These are phyloP conservation scores for Piper longum DNA, from an alignment of 164 flowering plant species.

Conservation along the genomic window DNA sequence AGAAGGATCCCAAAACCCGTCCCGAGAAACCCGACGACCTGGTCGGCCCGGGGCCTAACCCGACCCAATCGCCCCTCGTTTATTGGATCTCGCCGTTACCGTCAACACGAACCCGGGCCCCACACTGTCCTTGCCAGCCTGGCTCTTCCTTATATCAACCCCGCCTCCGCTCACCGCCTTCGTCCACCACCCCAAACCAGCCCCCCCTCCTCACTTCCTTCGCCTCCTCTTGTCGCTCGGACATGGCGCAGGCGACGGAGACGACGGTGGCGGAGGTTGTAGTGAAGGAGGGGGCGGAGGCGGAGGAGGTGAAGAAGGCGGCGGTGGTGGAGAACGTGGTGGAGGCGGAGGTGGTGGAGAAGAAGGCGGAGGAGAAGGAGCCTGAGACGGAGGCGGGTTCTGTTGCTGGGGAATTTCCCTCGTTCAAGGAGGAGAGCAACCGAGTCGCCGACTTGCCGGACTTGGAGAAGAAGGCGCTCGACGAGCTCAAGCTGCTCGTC, in stretches of 20 bases:
- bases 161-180: neutral
- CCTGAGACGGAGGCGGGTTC: slow-evolving; percentile 12
- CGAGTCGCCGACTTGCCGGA: slow-evolving; percentile 64
- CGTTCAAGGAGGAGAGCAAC: slow-evolving; percentile 76
- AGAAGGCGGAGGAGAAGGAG: too few relatives aligned
- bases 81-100: neutral
- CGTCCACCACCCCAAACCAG: neutral
- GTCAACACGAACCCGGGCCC: neutral
- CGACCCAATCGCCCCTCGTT: too few relatives aligned
- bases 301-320: slow-evolving; percentile 21
- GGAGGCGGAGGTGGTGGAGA: neutral
- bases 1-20: too few relatives aligned
- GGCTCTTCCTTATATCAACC: neutral
- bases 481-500: slow-evolving; percentile 60
- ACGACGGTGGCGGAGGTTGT: neutral
- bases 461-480: slow-evolving; percentile 67
- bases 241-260: slow-evolving; percentile 31
- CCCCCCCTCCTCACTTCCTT: neutral
- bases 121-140: neutral
- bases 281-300: slow-evolving; percentile 9
- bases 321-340: too few relatives aligned
- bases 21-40: too few relatives aligned
- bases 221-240: neutral
- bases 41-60: neutral
- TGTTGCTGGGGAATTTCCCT: slow-evolving; percentile 17